phyloP scores from a whole-genome alignment of 306 rosid genomes.

The Lathyrus aphaca region DNA sequence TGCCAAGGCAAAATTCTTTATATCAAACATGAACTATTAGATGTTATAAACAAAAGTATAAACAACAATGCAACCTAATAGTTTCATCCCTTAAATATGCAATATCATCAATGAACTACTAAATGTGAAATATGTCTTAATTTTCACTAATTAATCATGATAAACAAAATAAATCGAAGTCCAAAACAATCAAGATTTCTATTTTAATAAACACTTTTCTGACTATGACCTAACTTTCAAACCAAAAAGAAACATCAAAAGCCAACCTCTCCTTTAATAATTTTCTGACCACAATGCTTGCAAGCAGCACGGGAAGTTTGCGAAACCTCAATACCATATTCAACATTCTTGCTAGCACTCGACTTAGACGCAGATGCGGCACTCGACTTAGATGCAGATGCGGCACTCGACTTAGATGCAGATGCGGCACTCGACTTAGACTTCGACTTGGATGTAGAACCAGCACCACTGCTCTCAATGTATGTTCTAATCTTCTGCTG shows the following conservation, averaged over 20 bases:
- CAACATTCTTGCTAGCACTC: slow-evolving; percentile 36
- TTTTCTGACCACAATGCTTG: slow-evolving; percentile 68
- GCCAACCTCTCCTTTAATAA: slow-evolving; percentile 81
- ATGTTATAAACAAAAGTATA: background rate
- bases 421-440: background rate
- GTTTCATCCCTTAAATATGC: background rate
- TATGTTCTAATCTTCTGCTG: slow-evolving; percentile 84
- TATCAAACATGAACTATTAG: slow-evolving; percentile 4
- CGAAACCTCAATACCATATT: slow-evolving; percentile 70
- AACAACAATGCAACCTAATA: background rate
- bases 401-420: too few relatives aligned
- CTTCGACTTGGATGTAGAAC: slow-evolving; percentile 10
- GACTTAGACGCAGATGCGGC: slow-evolving; percentile 24
- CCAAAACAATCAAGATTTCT: slow-evolving; percentile 21
- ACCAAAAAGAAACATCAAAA: slow-evolving; percentile 10
- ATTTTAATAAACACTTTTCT: background rate
- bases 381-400: slow-evolving; percentile 10
- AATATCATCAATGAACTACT: slow-evolving; percentile 22
- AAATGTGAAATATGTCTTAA: slow-evolving; percentile 23
- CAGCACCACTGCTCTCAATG: slow-evolving; percentile 48
- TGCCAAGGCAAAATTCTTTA: background rate
- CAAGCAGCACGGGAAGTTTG: slow-evolving; percentile 86
- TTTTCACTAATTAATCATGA: background rate
- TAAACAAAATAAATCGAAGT: slow-evolving; percentile 31
- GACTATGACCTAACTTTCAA: slow-evolving; percentile 28